Evolutionary conservation across 2,329 filamentous ascomycete species (phyloP).

Genomic region (Fusarium odoratissimum): DNA sequence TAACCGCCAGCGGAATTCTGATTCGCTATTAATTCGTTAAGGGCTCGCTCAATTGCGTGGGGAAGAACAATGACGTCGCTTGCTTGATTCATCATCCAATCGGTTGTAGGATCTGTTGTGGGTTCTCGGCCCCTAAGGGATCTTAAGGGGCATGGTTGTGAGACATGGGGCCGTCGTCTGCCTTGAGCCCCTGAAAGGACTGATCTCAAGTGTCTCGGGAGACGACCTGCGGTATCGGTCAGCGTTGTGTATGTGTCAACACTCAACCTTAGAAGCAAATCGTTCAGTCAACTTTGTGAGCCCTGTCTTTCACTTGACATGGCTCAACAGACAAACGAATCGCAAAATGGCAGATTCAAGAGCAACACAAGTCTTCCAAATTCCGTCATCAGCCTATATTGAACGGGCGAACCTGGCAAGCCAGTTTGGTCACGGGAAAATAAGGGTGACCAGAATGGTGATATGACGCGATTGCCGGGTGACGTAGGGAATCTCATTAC

Average conservation of each 20-base stretch:
- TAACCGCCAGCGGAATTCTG: constrained; percentile 37
- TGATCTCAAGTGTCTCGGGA: constrained; percentile 34
- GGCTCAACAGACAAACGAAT: background rate
- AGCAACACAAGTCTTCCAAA: background rate
- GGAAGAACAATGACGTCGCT: constrained; percentile 45
- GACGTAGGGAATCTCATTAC: constrained; percentile 41
- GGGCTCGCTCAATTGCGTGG: constrained; percentile 34
- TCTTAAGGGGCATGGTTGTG: constrained; percentile 42
- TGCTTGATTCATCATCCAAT: constrained; percentile 36
- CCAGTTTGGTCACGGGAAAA: constrained; percentile 22
- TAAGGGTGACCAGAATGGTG: constrained; percentile 24
- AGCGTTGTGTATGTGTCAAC: constrained; percentile 29
- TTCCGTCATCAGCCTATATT: background rate
- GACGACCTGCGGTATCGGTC: constrained; percentile 10
- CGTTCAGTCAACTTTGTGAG: background rate
- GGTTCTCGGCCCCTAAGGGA: constrained; percentile 41
- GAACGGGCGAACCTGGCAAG: constrained; percentile 4
- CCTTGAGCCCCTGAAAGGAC: constrained; percentile 23
- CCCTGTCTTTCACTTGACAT: background rate
- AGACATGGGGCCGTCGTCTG: constrained; percentile 43
- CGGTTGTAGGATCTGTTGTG: constrained; percentile 38
- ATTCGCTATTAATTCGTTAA: constrained; percentile 36
- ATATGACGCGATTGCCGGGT: constrained; percentile 39
- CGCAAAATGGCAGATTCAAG: background rate
- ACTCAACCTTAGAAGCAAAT: constrained; percentile 2